phyloP scores from a whole-genome alignment of 148 eudicot species.

The Suaeda aralocaspica region DNA sequence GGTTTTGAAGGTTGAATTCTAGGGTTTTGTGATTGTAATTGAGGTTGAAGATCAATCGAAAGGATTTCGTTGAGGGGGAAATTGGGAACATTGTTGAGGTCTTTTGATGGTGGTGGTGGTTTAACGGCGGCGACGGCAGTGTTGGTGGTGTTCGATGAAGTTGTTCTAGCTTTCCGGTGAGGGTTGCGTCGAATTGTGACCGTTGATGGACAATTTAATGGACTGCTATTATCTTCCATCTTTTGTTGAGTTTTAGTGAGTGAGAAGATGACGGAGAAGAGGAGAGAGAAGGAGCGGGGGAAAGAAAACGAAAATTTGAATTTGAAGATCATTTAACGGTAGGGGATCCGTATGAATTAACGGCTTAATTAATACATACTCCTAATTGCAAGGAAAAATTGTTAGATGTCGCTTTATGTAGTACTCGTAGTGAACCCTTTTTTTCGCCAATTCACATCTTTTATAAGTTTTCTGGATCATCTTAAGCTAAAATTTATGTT shows the following conservation, averaged over 20 bases:
- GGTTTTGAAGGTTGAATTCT: constrained; percentile 15
- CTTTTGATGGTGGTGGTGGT: constrained; percentile 22
- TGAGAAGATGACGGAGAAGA: too few relatives aligned
- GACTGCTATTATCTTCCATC: constrained; percentile 1
- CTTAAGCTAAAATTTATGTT: too few relatives aligned
- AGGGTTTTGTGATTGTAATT: background rate
- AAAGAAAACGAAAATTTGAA: too few relatives aligned
- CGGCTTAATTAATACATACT: too few relatives aligned
- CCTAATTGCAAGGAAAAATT: too few relatives aligned
- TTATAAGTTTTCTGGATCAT: too few relatives aligned
- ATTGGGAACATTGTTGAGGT: constrained; percentile 20
- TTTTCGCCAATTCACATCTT: too few relatives aligned
- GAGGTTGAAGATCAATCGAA: constrained; percentile 29
- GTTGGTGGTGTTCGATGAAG: constrained; percentile 34
- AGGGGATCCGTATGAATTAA: too few relatives aligned
- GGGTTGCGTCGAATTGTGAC: constrained; percentile 76
- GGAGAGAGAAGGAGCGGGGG: too few relatives aligned
- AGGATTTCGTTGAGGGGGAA: constrained; percentile 42
- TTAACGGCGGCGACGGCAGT: constrained; percentile 23
- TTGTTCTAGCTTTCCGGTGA: constrained; percentile 52
- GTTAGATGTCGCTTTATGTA: too few relatives aligned
- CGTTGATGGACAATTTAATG: constrained; percentile 40
- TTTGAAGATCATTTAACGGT: background rate
- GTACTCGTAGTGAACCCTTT: too few relatives aligned
- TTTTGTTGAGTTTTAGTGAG: background rate